A percentile compares a stretch with the other conserved stretches of the same genome.
phyloP scores from a whole-genome alignment of 768 basidiomycete species.

The Psilocybe subaeruginosa region DNA sequence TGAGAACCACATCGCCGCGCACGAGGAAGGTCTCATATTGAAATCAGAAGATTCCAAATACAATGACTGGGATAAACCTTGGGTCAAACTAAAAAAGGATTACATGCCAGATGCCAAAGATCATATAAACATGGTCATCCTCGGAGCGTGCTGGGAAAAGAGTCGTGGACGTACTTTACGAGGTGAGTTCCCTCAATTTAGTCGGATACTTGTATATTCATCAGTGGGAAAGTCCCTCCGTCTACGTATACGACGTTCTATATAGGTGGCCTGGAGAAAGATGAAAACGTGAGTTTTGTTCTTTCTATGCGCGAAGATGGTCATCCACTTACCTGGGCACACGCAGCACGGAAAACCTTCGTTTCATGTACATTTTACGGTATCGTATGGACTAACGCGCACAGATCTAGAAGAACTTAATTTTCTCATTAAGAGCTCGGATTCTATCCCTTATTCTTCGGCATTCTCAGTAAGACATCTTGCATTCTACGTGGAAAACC shows the following conservation, averaged over 20 bases:
- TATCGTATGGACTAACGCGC: slow-evolving; percentile 74
- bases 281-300: slow-evolving; percentile 26
- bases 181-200: slow-evolving; percentile 44
- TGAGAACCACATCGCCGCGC: slow-evolving; percentile 49
- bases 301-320: slow-evolving; percentile 1
- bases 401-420: slow-evolving; percentile 74
- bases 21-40: slow-evolving; percentile 75
- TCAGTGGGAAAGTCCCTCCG: slow-evolving; percentile 56
- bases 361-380: slow-evolving; percentile 75
- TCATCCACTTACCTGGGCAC: neutral
- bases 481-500: neutral
- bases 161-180: slow-evolving; percentile 75
- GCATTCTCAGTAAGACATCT: slow-evolving; percentile 10
- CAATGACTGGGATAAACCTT: slow-evolving; percentile 63
- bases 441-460: slow-evolving; percentile 26
- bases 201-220: neutral
- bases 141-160: slow-evolving; percentile 83
- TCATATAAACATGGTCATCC: slow-evolving; percentile 72
- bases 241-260: slow-evolving; percentile 80
- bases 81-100: slow-evolving; percentile 91
- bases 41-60: slow-evolving; percentile 75
- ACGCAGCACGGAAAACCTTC: slow-evolving; percentile 40
- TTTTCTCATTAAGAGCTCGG: slow-evolving; percentile 57
- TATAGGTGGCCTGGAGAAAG: slow-evolving; percentile 67
- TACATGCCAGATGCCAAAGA: slow-evolving; percentile 89